Evolutionary conservation across 2,329 filamentous ascomycete species (phyloP), one percentile per base, ranked within the genome.

Genomic region (Chaetomium strumarium): DNA sequence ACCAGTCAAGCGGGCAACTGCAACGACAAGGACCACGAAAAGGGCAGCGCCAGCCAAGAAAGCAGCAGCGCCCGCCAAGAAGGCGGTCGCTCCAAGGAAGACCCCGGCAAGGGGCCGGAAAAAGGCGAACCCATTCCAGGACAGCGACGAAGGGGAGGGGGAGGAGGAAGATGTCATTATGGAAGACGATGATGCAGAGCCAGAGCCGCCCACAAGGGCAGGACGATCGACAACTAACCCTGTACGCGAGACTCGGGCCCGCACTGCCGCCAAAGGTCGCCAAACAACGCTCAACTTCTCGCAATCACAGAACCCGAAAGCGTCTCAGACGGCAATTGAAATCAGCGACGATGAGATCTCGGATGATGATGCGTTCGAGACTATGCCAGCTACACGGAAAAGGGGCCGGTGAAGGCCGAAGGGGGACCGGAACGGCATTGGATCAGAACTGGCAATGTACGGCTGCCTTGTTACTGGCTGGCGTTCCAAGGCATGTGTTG

Each of bases 311-410:
- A 60, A 55, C 33, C 58, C 41, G 8, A 64, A 67, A n/a, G 70
- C 72, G 30, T 73, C 77, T 56, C 67, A 74, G 33, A 71, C 75
- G 36, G 71, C 73, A n/a, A 62, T 79, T 14, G 80, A 84, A 62
- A 77, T 84, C 49, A 85, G 81, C 55, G 81, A 84, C 53, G 82
- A 85, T 62, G 81, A 84, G 65, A 83, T 85, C 41, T 80, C 77
- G 0, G 79, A 82, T 1, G 79, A 82, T 40, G 74, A 72, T 49
- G 70, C 74, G 0, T 85, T 85, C 64, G 80, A 84, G 65, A 71
- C 77, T 6, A 71, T 75, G 46, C 74, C 74, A 0, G 58, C 66
- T 11, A 66, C 67, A 24, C 67, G 67, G 47, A 63, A 50, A 16
- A 60, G 59, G 17, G 50, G 58, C 4, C 45, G 55, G 2, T 60